These are phyloP conservation scores for Heliamphora exappendiculata DNA, from an alignment of 148 eudicot species.

Conservation along the genomic window DNA sequence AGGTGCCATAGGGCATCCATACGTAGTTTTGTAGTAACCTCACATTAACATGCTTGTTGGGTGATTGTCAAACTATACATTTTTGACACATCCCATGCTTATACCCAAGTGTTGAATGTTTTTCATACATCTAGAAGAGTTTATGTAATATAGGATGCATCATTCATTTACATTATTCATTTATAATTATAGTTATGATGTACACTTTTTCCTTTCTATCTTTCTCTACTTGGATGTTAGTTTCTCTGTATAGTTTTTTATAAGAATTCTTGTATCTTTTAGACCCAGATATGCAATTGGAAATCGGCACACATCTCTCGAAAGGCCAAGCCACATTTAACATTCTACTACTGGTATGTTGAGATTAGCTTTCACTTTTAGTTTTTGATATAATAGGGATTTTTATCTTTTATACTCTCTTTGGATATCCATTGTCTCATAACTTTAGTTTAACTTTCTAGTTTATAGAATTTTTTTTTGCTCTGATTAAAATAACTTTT, in stretches of 20 bases:
- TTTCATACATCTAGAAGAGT: too few species aligned
- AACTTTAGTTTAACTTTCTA: background rate
- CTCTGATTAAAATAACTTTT: background rate
- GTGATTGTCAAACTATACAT: too few species aligned
- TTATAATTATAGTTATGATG: background rate
- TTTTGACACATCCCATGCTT: too few species aligned
- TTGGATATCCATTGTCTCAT: background rate
- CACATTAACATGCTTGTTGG: too few species aligned
- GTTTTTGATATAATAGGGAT: too few species aligned
- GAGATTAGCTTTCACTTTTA: background rate
- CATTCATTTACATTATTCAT: background rate
- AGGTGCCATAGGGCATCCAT: too few species aligned
- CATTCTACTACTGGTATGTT: constrained; percentile 63
- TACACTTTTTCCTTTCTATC: background rate
- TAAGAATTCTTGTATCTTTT: constrained; percentile 20
- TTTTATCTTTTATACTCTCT: background rate
- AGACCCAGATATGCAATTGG: constrained; percentile 89
- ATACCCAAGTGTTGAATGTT: too few species aligned
- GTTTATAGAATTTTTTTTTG: background rate
- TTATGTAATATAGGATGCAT: background rate
- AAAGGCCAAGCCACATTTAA: constrained; percentile 63
- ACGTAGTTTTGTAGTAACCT: too few species aligned
- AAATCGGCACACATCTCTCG: constrained; percentile 56
- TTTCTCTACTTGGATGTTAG: background rate
- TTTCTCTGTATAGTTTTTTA: constrained; percentile 6